Evolutionary conservation across 768 basidiomycete species (phyloP).

Genomic region (Tylopilus vinaceipallidus): DNA sequence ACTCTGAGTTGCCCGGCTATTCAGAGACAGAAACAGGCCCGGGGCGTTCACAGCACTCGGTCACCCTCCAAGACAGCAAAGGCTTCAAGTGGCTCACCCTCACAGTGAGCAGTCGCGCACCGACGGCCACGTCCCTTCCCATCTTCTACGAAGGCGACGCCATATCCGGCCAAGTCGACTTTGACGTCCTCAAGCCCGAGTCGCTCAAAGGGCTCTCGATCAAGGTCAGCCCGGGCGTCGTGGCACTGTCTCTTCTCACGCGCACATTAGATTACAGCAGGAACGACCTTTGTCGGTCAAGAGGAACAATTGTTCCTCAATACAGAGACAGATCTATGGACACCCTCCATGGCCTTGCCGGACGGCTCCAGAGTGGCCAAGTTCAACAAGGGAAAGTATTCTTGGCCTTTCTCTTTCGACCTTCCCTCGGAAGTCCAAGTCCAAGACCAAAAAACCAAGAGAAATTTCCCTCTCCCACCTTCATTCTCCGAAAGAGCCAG

Average conservation of each 20-base stretch:
- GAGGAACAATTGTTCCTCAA: conserved; percentile 50
- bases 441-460: conserved; percentile 36
- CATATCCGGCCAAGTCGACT: conserved; percentile 49
- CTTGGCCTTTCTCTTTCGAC: conserved; percentile 48
- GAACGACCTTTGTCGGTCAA: conserved; percentile 54
- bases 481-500: conserved; percentile 56
- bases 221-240: conserved; percentile 35
- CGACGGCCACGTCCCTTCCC: conserved; percentile 39
- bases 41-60: conserved; percentile 34
- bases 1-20: conserved; percentile 19
- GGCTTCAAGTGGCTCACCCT: conserved; percentile 47
- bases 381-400: conserved; percentile 44
- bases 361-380: conserved; percentile 24
- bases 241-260: neutral
- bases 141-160: conserved; percentile 47
- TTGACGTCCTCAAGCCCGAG: conserved; percentile 50
- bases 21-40: conserved; percentile 3
- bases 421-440: conserved; percentile 45
- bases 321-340: conserved; percentile 43
- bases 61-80: conserved; percentile 42
- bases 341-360: conserved; percentile 25
- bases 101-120: conserved; percentile 42
- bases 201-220: conserved; percentile 47
- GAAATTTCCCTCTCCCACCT: conserved; percentile 45
- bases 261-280: conserved; percentile 36